phyloP scores from a whole-genome alignment of 2,329 filamentous ascomycete species.

The Fusarium pilosicola region DNA sequence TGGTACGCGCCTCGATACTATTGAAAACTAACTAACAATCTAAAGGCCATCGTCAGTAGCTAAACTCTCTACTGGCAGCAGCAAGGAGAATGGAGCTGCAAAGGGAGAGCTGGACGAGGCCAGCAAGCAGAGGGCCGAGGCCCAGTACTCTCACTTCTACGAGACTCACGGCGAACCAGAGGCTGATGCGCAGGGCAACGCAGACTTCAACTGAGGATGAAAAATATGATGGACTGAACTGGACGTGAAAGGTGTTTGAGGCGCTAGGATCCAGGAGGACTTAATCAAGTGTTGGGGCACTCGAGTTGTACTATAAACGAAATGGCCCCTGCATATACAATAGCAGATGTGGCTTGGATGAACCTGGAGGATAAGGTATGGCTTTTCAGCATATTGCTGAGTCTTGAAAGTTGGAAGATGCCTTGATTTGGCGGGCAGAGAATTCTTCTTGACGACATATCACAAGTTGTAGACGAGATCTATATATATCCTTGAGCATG shows the following conservation, averaged over 20 bases:
- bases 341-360: conserved; percentile 25
- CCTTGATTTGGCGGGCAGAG: background rate
- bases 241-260: conserved; percentile 5
- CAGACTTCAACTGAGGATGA: conserved; percentile 58
- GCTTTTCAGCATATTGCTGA: conserved; percentile 4
- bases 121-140: conserved; percentile 62
- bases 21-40: conserved; percentile 16
- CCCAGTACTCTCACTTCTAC: conserved; percentile 62
- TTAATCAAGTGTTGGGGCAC: conserved; percentile 20
- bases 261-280: conserved; percentile 14
- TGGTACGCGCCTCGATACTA: background rate
- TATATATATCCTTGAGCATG: conserved; percentile 4
- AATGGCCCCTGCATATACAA: conserved; percentile 13
- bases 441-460: background rate
- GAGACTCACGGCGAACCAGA: conserved; percentile 61
- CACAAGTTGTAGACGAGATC: conserved; percentile 14
- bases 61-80: conserved; percentile 50
- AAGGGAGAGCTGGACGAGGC: conserved; percentile 61
- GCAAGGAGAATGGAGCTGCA: conserved; percentile 59
- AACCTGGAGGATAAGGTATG: conserved; percentile 9
- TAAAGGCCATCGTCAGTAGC: conserved; percentile 59
- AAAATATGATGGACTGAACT: background rate
- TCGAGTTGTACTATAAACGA: conserved; percentile 32
- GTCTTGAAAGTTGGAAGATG: background rate
- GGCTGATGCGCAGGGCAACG: conserved; percentile 59